Conservation (phyloP, 805 yeast genomes). For the Zygoascus flipseniorum region DNA sequence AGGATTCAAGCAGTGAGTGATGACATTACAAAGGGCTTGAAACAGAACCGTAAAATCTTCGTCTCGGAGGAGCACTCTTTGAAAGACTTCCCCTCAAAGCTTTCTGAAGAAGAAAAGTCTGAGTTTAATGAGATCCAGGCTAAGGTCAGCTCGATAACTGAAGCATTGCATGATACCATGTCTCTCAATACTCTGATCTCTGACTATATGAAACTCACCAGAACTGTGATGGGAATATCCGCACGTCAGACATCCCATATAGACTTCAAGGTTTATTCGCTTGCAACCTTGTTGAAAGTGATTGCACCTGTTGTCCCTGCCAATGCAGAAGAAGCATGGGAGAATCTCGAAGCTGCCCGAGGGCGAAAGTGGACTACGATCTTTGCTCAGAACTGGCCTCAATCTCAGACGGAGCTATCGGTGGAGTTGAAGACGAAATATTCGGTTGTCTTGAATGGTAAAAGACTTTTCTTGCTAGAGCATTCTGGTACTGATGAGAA, state of each 20-base stretch:
- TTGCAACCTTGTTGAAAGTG: slow-evolving; percentile 47
- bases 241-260: slow-evolving; percentile 31
- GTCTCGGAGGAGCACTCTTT: background rate
- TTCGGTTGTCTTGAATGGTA: slow-evolving; percentile 13
- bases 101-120: slow-evolving; percentile 39
- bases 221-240: slow-evolving; percentile 35
- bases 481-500: background rate
- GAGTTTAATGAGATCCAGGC: slow-evolving; percentile 52
- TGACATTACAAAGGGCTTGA: background rate
- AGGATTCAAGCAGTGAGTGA: slow-evolving; percentile 36
- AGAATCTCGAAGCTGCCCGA: slow-evolving; percentile 30
- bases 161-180: slow-evolving; percentile 49
- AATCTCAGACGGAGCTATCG: slow-evolving; percentile 25
- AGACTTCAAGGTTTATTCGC: slow-evolving; percentile 40
- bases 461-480: slow-evolving; percentile 10
- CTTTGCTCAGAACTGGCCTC: slow-evolving; percentile 62
- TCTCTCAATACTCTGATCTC: slow-evolving; percentile 81
- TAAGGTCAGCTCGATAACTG: slow-evolving; percentile 42
- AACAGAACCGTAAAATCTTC: background rate
- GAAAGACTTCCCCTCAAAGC: background rate
- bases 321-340: slow-evolving; percentile 77
- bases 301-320: slow-evolving; percentile 80
- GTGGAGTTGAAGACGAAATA: background rate
- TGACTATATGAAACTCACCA: slow-evolving; percentile 79
- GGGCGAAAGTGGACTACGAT: slow-evolving; percentile 39